A percentile compares a stretch with the other conserved stretches of the same genome.
phyloP scores from a whole-genome alignment of 495 filamentous ascomycete species.

The Xylaria curta region DNA sequence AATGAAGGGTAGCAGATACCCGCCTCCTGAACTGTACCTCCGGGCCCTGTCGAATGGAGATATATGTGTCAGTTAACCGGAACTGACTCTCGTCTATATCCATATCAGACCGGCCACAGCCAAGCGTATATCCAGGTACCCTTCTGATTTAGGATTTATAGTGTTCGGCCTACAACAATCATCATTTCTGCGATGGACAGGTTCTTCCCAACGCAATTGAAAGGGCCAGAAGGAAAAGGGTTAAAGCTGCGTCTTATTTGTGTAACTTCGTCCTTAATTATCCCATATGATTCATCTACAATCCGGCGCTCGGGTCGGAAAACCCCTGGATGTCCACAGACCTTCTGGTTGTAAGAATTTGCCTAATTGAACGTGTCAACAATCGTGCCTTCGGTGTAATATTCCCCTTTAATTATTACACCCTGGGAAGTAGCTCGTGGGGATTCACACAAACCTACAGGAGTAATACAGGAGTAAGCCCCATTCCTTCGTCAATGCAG shows the following conservation, averaged over 20 bases:
- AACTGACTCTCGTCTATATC: constrained; percentile 25
- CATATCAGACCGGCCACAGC: constrained; percentile 12
- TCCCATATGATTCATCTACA: constrained; percentile 24
- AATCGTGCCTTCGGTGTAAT: constrained; percentile 58
- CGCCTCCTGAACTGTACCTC: constrained; percentile 29
- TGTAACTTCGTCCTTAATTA: constrained; percentile 26
- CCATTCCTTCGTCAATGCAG: no score
- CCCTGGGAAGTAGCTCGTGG: no score
- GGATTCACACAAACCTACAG: no score
- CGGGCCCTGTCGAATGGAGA: constrained; percentile 25
- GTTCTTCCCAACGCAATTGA: constrained; percentile 41
- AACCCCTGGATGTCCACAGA: constrained; percentile 50
- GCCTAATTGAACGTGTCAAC: constrained; percentile 65
- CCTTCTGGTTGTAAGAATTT: constrained; percentile 50
- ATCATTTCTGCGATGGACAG: constrained; percentile 39
- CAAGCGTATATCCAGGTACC: constrained; percentile 25
- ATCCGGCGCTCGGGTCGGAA: constrained; percentile 62
- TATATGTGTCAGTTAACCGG: constrained; percentile 25
- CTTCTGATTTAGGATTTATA: constrained; percentile 25
- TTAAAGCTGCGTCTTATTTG: constrained; percentile 15
- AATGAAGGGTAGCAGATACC: background rate
- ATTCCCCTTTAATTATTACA: no score
- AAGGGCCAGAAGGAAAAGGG: constrained; percentile 35
- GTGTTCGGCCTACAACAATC: constrained; percentile 34
- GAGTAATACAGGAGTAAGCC: no score